Conservation (phyloP, 768 basidiomycete genomes). For the Mycena rebaudengoi region DNA sequence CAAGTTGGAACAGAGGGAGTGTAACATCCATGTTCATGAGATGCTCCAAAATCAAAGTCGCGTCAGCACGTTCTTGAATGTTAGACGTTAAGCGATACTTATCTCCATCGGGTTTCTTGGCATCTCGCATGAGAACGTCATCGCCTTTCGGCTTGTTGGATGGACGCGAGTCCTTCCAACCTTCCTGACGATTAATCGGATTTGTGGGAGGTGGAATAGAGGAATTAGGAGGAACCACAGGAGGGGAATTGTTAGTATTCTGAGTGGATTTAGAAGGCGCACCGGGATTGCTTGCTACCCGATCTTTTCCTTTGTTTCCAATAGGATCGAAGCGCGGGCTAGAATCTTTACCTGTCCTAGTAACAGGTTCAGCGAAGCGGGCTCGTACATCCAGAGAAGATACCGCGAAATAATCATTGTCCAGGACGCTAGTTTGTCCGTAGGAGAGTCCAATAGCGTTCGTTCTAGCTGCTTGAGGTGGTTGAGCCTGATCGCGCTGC, state of each 20-base stretch:
- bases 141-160: background rate
- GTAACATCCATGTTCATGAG: background rate
- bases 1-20: background rate
- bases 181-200: slow-evolving; percentile 12
- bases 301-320: background rate
- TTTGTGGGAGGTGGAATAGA: background rate
- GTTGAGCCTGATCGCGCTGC: background rate
- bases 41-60: background rate
- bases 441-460: background rate
- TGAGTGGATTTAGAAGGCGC: background rate
- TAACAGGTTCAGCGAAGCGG: background rate
- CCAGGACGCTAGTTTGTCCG: background rate
- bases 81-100: slow-evolving; percentile 16
- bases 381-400: background rate
- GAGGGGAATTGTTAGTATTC: too few relatives aligned
- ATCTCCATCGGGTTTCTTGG: background rate
- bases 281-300: background rate
- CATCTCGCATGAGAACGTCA: slow-evolving; percentile 8
- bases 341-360: slow-evolving; percentile 1
- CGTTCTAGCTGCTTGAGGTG: background rate
- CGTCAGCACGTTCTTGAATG: slow-evolving; percentile 9
- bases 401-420: slow-evolving; percentile 3
- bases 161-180: slow-evolving; percentile 1
- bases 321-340: background rate
- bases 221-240: background rate